Evolutionary conservation across 257 asterid genomes (phyloP).

Genomic region (Echites panduratus): DNA sequence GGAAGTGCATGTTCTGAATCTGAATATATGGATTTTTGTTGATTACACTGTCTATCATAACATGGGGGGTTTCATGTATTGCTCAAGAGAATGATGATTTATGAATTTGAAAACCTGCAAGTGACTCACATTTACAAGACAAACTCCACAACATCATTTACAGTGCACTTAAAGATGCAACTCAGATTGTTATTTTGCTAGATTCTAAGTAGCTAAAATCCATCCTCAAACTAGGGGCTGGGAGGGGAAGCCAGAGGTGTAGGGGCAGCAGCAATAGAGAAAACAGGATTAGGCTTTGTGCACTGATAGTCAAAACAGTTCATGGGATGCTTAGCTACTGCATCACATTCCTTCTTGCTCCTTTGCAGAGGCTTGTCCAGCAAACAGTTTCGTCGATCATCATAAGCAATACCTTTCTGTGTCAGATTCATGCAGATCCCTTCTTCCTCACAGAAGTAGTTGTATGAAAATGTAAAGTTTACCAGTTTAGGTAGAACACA

Average conservation of each 20-base stretch:
- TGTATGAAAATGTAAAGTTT: conserved; percentile 46
- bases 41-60: background rate
- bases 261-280: background rate
- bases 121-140: background rate
- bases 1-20: background rate
- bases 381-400: conserved; percentile 61
- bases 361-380: conserved; percentile 54
- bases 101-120: background rate
- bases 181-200: conserved; percentile 9
- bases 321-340: conserved; percentile 35
- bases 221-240: conserved; percentile 4
- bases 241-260: too few relatives aligned
- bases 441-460: conserved; percentile 52
- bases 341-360: conserved; percentile 61
- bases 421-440: conserved; percentile 53
- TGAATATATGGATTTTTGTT: background rate
- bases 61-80: background rate
- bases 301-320: conserved; percentile 41
- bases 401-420: conserved; percentile 36
- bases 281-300: conserved; percentile 9
- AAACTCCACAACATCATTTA: background rate
- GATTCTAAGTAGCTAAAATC: conserved; percentile 1
- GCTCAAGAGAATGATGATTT: background rate
- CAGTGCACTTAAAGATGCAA: background rate
- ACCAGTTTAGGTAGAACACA: conserved; percentile 47